Conservation (phyloP, 129 eudicot genomes). For the Flaveria brownii region DNA sequence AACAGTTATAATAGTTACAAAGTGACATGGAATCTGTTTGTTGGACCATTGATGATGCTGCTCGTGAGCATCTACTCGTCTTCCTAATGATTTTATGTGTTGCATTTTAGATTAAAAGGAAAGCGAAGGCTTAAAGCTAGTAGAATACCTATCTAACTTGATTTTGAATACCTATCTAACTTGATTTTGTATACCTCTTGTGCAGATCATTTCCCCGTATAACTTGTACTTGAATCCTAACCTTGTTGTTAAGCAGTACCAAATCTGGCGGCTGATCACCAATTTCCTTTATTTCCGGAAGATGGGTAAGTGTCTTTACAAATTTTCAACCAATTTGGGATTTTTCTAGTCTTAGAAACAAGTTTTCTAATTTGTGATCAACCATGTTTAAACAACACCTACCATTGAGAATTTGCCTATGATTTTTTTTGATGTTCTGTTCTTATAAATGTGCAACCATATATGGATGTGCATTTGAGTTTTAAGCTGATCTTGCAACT, state of each 20-base stretch:
- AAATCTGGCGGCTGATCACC: constrained; percentile 90
- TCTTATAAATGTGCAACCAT: constrained; percentile 8
- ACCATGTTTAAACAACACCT: constrained; percentile 1
- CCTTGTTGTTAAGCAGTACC: constrained; percentile 90
- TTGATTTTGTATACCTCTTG: constrained; percentile 8
- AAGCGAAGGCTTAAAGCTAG: constrained; percentile 5
- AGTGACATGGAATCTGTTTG: neutral
- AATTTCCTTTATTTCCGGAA: constrained; percentile 92
- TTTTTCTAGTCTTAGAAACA: constrained; percentile 2
- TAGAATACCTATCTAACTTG: constrained; percentile 9
- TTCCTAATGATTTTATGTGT: constrained; percentile 1
- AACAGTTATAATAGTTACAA: neutral
- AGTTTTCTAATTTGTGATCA: constrained; percentile 16
- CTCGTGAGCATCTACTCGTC: neutral
- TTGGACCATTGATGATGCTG: neutral
- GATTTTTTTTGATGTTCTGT: neutral
- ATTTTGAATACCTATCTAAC: constrained; percentile 16
- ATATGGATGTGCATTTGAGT: neutral
- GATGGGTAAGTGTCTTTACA: constrained; percentile 64
- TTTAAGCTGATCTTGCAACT: neutral
- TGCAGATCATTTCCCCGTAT: constrained; percentile 96
- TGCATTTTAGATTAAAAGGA: constrained; percentile 5
- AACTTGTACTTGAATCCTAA: constrained; percentile 85
- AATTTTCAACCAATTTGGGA: constrained; percentile 12
- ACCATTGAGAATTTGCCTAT: neutral